Conservation (phyloP, 345 rosid genomes). For the Salix dunnii region DNA sequence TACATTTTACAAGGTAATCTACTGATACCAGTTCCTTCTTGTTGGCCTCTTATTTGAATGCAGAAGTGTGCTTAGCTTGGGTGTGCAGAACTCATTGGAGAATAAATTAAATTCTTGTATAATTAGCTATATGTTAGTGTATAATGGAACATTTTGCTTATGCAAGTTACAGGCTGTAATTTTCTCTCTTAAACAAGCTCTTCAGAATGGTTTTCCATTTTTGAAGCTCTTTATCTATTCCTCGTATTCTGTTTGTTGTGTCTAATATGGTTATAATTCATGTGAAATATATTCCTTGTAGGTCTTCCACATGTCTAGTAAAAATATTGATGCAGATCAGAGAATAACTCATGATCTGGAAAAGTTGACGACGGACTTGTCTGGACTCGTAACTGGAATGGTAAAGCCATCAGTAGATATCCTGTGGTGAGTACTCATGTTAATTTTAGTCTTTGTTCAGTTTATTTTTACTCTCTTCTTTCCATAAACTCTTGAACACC, state of each 20-base stretch:
- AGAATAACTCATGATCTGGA: slow-evolving; percentile 92
- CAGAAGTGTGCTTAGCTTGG: slow-evolving; percentile 12
- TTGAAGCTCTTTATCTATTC: neutral
- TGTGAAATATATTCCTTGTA: slow-evolving; percentile 19
- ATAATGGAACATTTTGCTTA: neutral
- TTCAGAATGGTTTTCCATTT: neutral
- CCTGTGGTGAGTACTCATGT: slow-evolving; percentile 61
- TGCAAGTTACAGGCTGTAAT: neutral
- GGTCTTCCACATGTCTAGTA: slow-evolving; percentile 89
- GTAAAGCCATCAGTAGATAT: slow-evolving; percentile 97
- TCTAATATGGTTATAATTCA: neutral
- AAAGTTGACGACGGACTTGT: slow-evolving; percentile 73
- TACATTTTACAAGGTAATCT: slow-evolving; percentile 87
- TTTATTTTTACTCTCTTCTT: neutral
- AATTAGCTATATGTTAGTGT: neutral
- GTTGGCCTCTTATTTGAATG: neutral
- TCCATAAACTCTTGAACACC: neutral
- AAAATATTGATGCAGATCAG: slow-evolving; percentile 92
- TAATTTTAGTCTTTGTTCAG: neutral
- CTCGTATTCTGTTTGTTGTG: neutral
- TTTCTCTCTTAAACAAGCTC: neutral
- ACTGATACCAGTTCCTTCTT: neutral
- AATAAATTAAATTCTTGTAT: slow-evolving; percentile 1
- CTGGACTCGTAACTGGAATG: slow-evolving; percentile 96
- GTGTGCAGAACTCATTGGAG: slow-evolving; percentile 2